Evolutionary conservation across 495 filamentous ascomycete genomes (phyloP).

Genomic region (Penicillium canescens): DNA sequence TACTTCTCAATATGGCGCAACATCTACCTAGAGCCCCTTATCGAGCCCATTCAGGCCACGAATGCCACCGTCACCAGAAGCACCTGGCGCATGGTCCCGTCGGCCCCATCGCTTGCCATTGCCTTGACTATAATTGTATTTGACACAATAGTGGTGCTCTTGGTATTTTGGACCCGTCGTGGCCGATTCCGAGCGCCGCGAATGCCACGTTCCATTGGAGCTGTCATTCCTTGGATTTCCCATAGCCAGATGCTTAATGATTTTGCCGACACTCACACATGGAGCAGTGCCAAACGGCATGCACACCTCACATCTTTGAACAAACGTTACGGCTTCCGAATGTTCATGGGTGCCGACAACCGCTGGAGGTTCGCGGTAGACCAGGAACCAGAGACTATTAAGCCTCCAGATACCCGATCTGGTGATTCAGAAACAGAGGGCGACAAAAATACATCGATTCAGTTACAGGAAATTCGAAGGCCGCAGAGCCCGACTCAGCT

Average conservation of each 20-base stretch:
- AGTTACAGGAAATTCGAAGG: constrained; percentile 14
- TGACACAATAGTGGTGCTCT: constrained; percentile 38
- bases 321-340: constrained; percentile 40
- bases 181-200: constrained; percentile 40
- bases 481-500: neutral
- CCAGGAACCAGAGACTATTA: constrained; percentile 26
- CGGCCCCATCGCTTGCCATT: constrained; percentile 31
- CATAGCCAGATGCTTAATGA: constrained; percentile 42
- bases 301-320: constrained; percentile 28
- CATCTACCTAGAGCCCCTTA: constrained; percentile 34
- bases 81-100: constrained; percentile 38
- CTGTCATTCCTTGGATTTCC: constrained; percentile 41
- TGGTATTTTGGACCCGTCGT: constrained; percentile 40
- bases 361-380: constrained; percentile 41
- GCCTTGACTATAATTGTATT: constrained; percentile 36
- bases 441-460: constrained; percentile 19
- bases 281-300: constrained; percentile 33
- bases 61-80: constrained; percentile 35
- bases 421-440: constrained; percentile 1
- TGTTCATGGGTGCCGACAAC: constrained; percentile 33
- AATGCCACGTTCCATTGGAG: constrained; percentile 41
- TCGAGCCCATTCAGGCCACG: constrained; percentile 15
- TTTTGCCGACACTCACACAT: constrained; percentile 34
- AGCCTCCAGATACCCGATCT: neutral
- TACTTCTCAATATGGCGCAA: constrained; percentile 43